Percentiles rank a stretch among this genome's conserved stretches.
These are phyloP conservation scores for Boletus reticuloceps DNA, from an alignment of 768 basidiomycete species.

Conservation along the genomic window DNA sequence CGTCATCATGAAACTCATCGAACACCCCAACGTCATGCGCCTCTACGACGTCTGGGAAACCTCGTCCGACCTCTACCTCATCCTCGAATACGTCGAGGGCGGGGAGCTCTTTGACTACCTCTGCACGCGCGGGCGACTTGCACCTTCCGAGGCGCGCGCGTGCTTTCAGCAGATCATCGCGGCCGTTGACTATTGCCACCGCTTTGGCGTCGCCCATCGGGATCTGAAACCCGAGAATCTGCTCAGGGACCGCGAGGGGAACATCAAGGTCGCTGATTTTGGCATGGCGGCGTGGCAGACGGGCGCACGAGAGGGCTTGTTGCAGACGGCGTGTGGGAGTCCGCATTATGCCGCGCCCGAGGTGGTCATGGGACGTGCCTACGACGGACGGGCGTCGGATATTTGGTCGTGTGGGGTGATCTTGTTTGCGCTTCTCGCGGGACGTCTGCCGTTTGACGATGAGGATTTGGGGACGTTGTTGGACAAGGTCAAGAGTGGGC, in stretches of 20 bases:
- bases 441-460: conserved; percentile 90
- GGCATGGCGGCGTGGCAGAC: conserved; percentile 96
- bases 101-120: conserved; percentile 95
- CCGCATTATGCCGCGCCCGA: conserved; percentile 96
- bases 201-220: conserved; percentile 92
- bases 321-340: conserved; percentile 88
- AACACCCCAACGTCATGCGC: conserved; percentile 92
- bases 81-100: conserved; percentile 92
- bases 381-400: conserved; percentile 85
- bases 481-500: conserved; percentile 73
- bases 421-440: conserved; percentile 83
- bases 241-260: conserved; percentile 75
- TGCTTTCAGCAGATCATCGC: conserved; percentile 95
- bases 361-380: conserved; percentile 77
- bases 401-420: conserved; percentile 98
- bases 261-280: conserved; percentile 95
- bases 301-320: conserved; percentile 50
- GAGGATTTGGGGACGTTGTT: conserved; percentile 77
- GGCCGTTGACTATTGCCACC: conserved; percentile 89
- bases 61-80: conserved; percentile 80
- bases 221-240: conserved; percentile 96
- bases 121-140: conserved; percentile 72
- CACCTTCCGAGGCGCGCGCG: conserved; percentile 66
- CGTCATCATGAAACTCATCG: conserved; percentile 95
- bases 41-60: conserved; percentile 99